Conservation (phyloP, 2,329 filamentous ascomycete genomes). For the Ceratocystis cubensis region DNA sequence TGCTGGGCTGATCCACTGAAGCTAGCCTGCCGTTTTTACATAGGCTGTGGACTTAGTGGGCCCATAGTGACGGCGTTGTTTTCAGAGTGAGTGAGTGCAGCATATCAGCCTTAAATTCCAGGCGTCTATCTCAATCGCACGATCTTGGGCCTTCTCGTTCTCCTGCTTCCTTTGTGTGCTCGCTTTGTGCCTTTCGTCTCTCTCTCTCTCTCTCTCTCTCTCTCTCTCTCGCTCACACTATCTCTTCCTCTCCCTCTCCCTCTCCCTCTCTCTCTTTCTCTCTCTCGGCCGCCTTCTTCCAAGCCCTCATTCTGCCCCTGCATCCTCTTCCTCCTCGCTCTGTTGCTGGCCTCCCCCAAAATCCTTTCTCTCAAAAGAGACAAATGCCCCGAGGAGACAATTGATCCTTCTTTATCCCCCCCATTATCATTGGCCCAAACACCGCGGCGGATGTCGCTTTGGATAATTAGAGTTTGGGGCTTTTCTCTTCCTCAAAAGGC, state of each 20-base stretch:
- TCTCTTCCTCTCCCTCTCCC: not conserved
- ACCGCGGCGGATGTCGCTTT: not conserved
- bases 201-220: not conserved
- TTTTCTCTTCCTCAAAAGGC: not conserved
- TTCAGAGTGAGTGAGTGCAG: not conserved
- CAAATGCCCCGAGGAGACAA: constrained; percentile 5
- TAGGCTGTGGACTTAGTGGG: not conserved
- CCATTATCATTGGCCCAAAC: not conserved
- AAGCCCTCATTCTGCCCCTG: not conserved
- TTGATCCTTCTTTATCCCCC: not conserved
- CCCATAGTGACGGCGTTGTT: not conserved
- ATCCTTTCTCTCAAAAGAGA: constrained; percentile 7
- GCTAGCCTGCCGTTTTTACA: too few species aligned
- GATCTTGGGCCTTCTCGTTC: not conserved
- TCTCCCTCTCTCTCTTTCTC: not conserved
- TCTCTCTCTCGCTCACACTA: not conserved
- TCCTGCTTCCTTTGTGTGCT: not conserved
- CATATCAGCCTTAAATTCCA: too few species aligned
- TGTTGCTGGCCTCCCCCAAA: not conserved
- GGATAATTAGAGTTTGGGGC: not conserved
- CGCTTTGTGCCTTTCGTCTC: not conserved
- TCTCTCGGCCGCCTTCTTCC: too few species aligned
- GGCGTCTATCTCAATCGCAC: too few species aligned
- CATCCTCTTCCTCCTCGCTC: not conserved
- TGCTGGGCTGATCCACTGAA: too few species aligned